A percentile compares a stretch with the other conserved stretches of the same genome.
Conservation (phyloP, 78 protist species). For the Thecamonas trahens region DNA sequence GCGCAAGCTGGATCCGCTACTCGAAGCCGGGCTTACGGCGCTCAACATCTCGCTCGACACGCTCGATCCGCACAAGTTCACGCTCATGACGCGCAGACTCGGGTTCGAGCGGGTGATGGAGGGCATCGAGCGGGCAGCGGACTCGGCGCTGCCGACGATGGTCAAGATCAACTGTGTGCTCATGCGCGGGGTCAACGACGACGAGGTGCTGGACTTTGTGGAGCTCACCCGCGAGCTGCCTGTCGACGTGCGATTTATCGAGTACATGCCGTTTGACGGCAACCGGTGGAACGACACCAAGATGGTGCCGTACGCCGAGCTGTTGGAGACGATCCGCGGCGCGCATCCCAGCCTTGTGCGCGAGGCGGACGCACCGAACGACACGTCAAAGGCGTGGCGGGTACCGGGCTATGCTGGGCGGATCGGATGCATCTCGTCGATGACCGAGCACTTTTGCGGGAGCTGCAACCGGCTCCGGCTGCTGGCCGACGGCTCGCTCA, state of each 20-base stretch:
- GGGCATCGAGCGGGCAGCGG: no score
- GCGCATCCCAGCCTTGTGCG: slow-evolving; percentile 2
- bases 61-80: slow-evolving; percentile 38
- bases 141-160: slow-evolving; percentile 17
- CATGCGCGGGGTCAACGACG: slow-evolving; percentile 71
- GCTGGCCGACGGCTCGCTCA: slow-evolving; percentile 82
- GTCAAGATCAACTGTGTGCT: slow-evolving; percentile 75
- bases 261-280: slow-evolving; percentile 84
- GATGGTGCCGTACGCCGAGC: slow-evolving; percentile 51
- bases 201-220: slow-evolving; percentile 63
- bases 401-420: slow-evolving; percentile 50
- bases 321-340: slow-evolving; percentile 23
- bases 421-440: slow-evolving; percentile 78
- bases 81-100: slow-evolving; percentile 42
- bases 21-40: slow-evolving; percentile 38
- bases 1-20: slow-evolving; percentile 35
- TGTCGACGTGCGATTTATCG: slow-evolving; percentile 82
- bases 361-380: slow-evolving; percentile 22
- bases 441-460: slow-evolving; percentile 84
- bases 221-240: slow-evolving; percentile 32
- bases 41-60: slow-evolving; percentile 80
- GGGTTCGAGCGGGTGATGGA: slow-evolving; percentile 48
- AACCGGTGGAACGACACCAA: slow-evolving; percentile 64
- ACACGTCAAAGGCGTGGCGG: slow-evolving; percentile 58
- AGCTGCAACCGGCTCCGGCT: slow-evolving; percentile 81